Conservation (phyloP, 345 rosid species). For the Ceriops zippeliana region DNA sequence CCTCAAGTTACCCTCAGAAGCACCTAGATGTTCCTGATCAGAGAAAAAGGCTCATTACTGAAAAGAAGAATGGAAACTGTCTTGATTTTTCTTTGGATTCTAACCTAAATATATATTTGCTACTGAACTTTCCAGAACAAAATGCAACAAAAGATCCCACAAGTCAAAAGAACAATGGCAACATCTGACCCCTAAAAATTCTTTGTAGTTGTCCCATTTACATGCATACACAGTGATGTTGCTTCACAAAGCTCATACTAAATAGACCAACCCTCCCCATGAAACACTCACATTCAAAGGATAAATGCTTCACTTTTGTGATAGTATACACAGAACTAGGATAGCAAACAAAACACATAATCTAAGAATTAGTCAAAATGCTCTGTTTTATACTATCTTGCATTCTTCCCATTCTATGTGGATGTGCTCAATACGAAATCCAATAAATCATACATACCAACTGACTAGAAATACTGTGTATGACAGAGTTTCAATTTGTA, state of each 20-base stretch:
- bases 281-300: no score
- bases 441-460: not conserved
- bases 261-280: no score
- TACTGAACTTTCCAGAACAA: conserved; percentile 7
- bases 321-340: no score
- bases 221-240: no score
- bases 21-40: conserved; percentile 32
- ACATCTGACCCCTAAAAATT: not conserved
- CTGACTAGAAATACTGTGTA: not conserved
- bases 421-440: not conserved
- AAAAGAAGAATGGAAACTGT: conserved; percentile 6
- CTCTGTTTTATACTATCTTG: not conserved
- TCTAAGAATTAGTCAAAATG: not conserved
- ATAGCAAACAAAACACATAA: not conserved
- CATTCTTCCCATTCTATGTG: not conserved
- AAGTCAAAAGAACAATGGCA: not conserved
- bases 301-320: no score
- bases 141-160: conserved; percentile 1
- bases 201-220: not conserved
- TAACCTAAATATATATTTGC: conserved; percentile 3
- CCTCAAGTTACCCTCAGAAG: conserved; percentile 10
- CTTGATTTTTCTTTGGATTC: conserved; percentile 3
- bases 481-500: not conserved
- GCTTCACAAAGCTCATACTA: no score
- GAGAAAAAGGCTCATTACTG: conserved; percentile 18